Evolutionary conservation across 1,139 yeast species (phyloP).

Genomic region (Yamadazyma triangularis): DNA sequence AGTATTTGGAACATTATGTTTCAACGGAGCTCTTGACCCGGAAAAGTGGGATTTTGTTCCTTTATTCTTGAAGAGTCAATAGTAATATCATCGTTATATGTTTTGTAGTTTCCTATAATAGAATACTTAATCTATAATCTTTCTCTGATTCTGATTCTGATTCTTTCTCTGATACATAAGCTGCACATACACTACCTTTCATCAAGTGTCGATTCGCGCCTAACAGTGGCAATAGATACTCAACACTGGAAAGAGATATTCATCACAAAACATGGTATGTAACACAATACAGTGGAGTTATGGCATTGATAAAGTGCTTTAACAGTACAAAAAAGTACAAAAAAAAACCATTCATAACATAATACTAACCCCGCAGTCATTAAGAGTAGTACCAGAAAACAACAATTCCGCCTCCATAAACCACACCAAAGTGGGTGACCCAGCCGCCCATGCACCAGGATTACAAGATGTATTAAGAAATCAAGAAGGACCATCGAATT

Average conservation of each 20-base stretch:
- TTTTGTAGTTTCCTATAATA: too few species aligned
- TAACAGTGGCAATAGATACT: too few species aligned
- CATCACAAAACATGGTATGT: background rate
- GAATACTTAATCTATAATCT: too few species aligned
- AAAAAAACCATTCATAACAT: too few species aligned
- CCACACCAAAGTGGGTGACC: constrained; percentile 45
- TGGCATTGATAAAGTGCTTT: too few species aligned
- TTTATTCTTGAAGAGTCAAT: constrained; percentile 25
- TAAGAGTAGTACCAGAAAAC: constrained; percentile 48
- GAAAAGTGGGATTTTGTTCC: constrained; percentile 48
- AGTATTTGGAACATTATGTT: constrained; percentile 71
- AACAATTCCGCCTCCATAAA: constrained; percentile 37
- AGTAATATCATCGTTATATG: too few species aligned
- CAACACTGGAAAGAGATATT: too few species aligned
- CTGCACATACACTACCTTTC: too few species aligned
- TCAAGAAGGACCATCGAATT: constrained; percentile 54
- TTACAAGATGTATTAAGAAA: constrained; percentile 55
- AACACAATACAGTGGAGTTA: constrained; percentile 2
- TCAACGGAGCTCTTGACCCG: constrained; percentile 62
- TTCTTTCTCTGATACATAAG: too few species aligned
- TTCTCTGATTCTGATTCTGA: too few species aligned
- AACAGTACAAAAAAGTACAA: too few species aligned
- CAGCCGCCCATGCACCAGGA: constrained; percentile 59
- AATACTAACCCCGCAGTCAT: constrained; percentile 28
- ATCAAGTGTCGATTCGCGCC: too few species aligned